A percentile compares a stretch with the other conserved stretches of the same genome.
phyloP scores from a whole-genome alignment of 257 asterid species.

The Solanum stenotomum region DNA sequence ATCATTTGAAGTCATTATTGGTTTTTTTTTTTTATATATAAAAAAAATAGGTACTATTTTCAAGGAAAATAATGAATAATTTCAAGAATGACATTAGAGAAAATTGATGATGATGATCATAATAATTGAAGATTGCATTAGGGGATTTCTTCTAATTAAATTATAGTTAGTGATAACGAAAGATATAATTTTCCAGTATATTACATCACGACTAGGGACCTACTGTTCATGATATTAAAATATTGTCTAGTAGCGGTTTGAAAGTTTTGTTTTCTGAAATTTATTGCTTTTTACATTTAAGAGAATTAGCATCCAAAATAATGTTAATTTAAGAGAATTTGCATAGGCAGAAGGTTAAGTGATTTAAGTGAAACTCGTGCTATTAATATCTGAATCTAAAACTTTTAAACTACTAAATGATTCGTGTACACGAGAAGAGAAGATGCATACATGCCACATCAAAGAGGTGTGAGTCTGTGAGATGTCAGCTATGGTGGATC shows the following conservation, averaged over 20 bases:
- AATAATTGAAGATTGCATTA: neutral
- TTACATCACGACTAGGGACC: neutral
- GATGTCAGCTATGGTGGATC: neutral
- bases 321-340: neutral
- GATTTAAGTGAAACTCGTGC: neutral
- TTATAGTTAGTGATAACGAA: neutral
- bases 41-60: neutral
- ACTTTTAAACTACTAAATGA: neutral
- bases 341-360: neutral
- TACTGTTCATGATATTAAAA: neutral
- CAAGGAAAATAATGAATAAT: neutral
- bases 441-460: neutral
- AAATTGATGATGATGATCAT: neutral
- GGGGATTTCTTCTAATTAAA: neutral
- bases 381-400: neutral
- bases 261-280: neutral
- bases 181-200: neutral
- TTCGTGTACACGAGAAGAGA: neutral
- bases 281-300: neutral
- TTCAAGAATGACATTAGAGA: neutral
- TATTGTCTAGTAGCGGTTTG: neutral
- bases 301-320: neutral
- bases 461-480: neutral
- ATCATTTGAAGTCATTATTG: neutral
- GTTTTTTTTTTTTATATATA: too few relatives aligned